These are phyloP conservation scores for Austroboletus novae-zelandiae DNA, from an alignment of 1,284 basidiomycete species.

Conservation along the genomic window DNA sequence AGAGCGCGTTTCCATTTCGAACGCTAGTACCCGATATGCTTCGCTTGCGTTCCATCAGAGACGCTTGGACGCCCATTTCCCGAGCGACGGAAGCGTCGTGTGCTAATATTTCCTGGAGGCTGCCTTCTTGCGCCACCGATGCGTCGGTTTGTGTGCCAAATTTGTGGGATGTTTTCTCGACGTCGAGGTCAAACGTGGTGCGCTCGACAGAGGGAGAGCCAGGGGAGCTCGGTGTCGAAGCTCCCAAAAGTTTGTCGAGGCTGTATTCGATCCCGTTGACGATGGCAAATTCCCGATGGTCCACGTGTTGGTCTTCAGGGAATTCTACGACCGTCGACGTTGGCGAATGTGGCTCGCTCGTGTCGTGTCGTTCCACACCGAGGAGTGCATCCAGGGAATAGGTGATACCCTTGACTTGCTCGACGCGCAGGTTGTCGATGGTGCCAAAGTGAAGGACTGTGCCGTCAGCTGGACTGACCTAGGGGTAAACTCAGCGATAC, in stretches of 20 bases:
- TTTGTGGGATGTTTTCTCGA: constrained; percentile 43
- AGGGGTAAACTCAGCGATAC: constrained; percentile 5
- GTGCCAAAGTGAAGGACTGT: constrained; percentile 90
- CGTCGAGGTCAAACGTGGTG: constrained; percentile 28
- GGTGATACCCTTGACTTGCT: constrained; percentile 98
- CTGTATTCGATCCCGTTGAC: constrained; percentile 98
- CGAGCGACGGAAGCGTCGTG: constrained; percentile 69
- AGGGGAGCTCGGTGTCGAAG: constrained; percentile 30
- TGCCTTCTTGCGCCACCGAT: constrained; percentile 58
- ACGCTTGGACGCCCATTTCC: constrained; percentile 58
- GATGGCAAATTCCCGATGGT: constrained; percentile 90
- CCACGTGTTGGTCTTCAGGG: constrained; percentile 52
- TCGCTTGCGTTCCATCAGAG: constrained; percentile 38
- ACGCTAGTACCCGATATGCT: constrained; percentile 47
- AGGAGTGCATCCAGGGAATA: constrained; percentile 94
- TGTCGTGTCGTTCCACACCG: constrained; percentile 57
- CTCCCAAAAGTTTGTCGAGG: constrained; percentile 78
- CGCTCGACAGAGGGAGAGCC: constrained; percentile 20
- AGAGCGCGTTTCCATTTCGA: constrained; percentile 77
- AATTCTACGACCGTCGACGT: constrained; percentile 41
- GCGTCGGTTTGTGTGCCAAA: constrained; percentile 63
- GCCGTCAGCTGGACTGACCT: constrained; percentile 94
- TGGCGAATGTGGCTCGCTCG: constrained; percentile 39
- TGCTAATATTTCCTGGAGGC: constrained; percentile 52
- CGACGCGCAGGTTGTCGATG: constrained; percentile 80